Conservation (phyloP, 129 eudicot species). For the Daucus carota region DH1_v3.0 NC_030382.2:42993001-42993500, state of each 20-base stretch:
- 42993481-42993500: not conserved
- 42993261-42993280: not conserved
- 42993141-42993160: no score
- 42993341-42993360: not conserved
- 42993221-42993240: no score
- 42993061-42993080: slow-evolving; percentile 42
- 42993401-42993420: not conserved
- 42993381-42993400: no score
- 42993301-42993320: not conserved
- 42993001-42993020: slow-evolving; percentile 42
- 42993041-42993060: slow-evolving; percentile 75
- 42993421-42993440: not conserved
- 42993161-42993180: no score
- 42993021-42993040: slow-evolving; percentile 35
- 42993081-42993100: not conserved
- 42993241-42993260: no score
- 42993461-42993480: not conserved
- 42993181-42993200: no score
- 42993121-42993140: not conserved
- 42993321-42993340: not conserved
- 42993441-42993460: not conserved
- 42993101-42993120: not conserved
- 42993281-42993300: not conserved
- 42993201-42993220: no score
- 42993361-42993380: not conserved